Conservation (phyloP, 441 rosid genomes). For the Isatis lusitanica region DNA sequence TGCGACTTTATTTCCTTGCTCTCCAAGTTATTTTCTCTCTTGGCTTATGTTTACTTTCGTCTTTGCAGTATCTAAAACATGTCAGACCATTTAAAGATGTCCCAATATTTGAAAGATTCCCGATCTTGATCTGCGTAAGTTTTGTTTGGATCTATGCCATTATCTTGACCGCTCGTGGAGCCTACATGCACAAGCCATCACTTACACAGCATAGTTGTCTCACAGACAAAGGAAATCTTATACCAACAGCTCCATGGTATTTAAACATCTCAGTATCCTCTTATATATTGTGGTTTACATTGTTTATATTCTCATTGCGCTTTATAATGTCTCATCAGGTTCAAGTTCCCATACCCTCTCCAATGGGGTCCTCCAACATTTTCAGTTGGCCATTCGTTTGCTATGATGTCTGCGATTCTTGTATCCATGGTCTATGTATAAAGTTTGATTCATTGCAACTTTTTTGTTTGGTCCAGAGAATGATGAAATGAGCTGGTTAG, state of each 20-base stretch:
- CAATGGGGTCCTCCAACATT: slow-evolving; percentile 86
- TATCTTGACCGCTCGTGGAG: slow-evolving; percentile 68
- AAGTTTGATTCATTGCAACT: neutral
- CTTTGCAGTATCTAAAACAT: slow-evolving; percentile 87
- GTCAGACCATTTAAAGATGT: slow-evolving; percentile 59
- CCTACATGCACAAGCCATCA: slow-evolving; percentile 51
- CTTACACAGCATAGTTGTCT: slow-evolving; percentile 60
- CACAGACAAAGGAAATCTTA: slow-evolving; percentile 67
- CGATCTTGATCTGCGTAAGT: slow-evolving; percentile 55
- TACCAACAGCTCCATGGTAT: slow-evolving; percentile 80
- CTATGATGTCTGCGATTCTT: slow-evolving; percentile 75
- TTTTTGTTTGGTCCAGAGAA: neutral
- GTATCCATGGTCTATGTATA: slow-evolving; percentile 75
- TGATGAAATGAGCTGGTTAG: neutral
- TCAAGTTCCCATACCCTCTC: slow-evolving; percentile 74
- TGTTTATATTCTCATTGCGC: slow-evolving; percentile 5
- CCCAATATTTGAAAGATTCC: slow-evolving; percentile 68
- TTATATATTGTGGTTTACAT: neutral
- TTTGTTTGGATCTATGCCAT: slow-evolving; percentile 63
- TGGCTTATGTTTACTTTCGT: slow-evolving; percentile 4
- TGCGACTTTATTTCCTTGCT: neutral
- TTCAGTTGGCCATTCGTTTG: slow-evolving; percentile 71
- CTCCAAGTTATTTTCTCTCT: slow-evolving; percentile 3
- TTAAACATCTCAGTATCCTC: neutral
- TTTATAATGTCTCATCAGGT: slow-evolving; percentile 43